Evolutionary conservation across 371 early-diverging fungal species (phyloP).

Genomic region (Actinomortierella wolfii): DNA sequence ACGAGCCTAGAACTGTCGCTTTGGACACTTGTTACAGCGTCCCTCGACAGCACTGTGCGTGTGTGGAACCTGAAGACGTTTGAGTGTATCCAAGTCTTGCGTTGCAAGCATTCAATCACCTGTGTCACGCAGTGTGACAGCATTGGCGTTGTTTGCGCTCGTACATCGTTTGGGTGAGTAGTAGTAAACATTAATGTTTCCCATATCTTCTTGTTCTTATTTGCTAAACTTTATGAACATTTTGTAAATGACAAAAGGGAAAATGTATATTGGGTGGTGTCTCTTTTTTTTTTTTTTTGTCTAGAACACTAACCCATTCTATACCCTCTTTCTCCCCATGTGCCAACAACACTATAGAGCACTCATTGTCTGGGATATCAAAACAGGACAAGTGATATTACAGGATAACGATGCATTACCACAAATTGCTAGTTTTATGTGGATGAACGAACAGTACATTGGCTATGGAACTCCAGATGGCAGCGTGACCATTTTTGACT

Average conservation of each 20-base stretch:
- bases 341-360: constrained; percentile 16
- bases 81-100: constrained; percentile 30
- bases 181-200: neutral
- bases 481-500: constrained; percentile 35
- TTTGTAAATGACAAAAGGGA: neutral
- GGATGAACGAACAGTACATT: constrained; percentile 33
- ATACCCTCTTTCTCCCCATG: neutral
- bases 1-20: constrained; percentile 33
- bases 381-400: constrained; percentile 31
- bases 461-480: constrained; percentile 42
- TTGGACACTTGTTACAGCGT: constrained; percentile 40
- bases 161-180: constrained; percentile 41
- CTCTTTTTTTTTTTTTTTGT: neutral
- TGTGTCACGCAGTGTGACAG: constrained; percentile 32
- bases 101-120: constrained; percentile 19
- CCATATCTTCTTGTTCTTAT: constrained; percentile 2
- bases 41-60: constrained; percentile 33
- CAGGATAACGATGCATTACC: constrained; percentile 39
- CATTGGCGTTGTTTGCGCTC: constrained; percentile 28
- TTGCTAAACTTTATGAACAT: neutral
- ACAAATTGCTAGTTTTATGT: constrained; percentile 33
- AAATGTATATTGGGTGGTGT: neutral
- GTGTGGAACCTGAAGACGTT: constrained; percentile 38
- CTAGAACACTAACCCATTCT: too few relatives aligned
- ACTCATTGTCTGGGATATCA: constrained; percentile 30